Evolutionary conservation across 2,329 filamentous ascomycete species (phyloP).

Genomic region (Xylaria sp.): DNA sequence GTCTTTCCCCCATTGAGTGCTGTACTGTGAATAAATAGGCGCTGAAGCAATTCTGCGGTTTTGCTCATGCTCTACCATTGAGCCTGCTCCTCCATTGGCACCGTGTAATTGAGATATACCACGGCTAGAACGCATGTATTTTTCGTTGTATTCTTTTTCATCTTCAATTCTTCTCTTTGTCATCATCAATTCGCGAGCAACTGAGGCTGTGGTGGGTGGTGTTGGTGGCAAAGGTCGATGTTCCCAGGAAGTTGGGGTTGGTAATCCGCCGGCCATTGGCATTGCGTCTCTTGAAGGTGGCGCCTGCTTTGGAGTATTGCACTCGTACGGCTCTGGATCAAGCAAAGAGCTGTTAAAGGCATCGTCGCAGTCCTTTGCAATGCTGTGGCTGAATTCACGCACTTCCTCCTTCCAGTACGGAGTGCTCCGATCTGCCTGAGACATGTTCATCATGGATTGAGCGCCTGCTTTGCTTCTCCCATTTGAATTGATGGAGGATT

Average conservation of each 20-base stretch:
- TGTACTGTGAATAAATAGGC: slow-evolving; percentile 58
- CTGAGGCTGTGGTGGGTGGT: slow-evolving; percentile 53
- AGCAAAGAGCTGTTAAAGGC: slow-evolving; percentile 80
- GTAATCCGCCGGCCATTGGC: slow-evolving; percentile 20
- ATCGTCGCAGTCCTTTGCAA: slow-evolving; percentile 91
- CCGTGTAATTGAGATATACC: slow-evolving; percentile 40
- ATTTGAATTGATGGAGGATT: slow-evolving; percentile 26
- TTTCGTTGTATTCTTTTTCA: slow-evolving; percentile 18
- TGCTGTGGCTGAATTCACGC: slow-evolving; percentile 82
- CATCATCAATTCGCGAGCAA: slow-evolving; percentile 42
- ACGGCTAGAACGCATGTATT: slow-evolving; percentile 34
- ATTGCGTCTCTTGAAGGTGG: slow-evolving; percentile 27
- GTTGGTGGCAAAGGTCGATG: slow-evolving; percentile 63
- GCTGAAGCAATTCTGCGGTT: slow-evolving; percentile 64
- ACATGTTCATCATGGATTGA: slow-evolving; percentile 45
- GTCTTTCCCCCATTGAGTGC: slow-evolving; percentile 52
- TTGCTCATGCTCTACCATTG: slow-evolving; percentile 40
- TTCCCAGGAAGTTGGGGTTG: slow-evolving; percentile 54
- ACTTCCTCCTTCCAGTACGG: slow-evolving; percentile 75
- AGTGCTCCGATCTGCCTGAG: slow-evolving; percentile 35
- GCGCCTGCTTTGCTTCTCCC: slow-evolving; percentile 34
- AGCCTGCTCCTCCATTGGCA: slow-evolving; percentile 28
- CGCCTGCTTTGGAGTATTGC: slow-evolving; percentile 29
- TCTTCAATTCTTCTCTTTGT: slow-evolving; percentile 39
- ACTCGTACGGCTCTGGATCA: slow-evolving; percentile 36